Evolutionary conservation across 805 yeast species (phyloP).

Genomic region (Nakazawaea wickerhamii): DNA sequence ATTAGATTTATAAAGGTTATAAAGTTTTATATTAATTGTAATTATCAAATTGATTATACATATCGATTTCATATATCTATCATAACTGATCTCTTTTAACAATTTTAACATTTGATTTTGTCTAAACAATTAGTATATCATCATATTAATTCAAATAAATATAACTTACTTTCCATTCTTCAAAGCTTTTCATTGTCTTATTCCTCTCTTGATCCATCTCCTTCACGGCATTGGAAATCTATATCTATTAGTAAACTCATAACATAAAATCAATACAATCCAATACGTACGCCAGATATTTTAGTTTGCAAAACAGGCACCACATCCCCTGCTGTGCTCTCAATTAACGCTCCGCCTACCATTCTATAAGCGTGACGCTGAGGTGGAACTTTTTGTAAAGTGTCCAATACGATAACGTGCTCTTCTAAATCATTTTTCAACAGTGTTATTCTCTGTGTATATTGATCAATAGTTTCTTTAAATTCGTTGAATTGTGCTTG

Average conservation of each 20-base stretch:
- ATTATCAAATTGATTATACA: no score
- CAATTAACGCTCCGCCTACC: conserved; percentile 91
- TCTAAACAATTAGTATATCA: conserved; percentile 13
- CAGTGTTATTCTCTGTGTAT: conserved; percentile 41
- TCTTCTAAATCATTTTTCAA: conserved; percentile 42
- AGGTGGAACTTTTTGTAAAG: conserved; percentile 43
- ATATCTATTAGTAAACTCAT: conserved; percentile 9
- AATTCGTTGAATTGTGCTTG: conserved; percentile 48
- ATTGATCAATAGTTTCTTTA: conserved; percentile 41
- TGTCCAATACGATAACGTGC: conserved; percentile 48
- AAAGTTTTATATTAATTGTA: no score
- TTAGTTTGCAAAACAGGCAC: conserved; percentile 56
- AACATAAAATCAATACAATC: background rate
- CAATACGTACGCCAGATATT: conserved; percentile 35
- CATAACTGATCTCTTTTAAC: conserved; percentile 25
- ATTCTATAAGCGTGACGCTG: conserved; percentile 83
- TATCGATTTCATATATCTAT: no score
- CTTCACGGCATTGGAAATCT: conserved; percentile 31
- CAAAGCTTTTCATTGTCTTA: conserved; percentile 36
- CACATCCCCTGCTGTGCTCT: conserved; percentile 76
- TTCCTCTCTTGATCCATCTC: conserved; percentile 34
- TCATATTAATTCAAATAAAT: background rate
- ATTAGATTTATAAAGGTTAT: background rate
- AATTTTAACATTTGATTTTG: conserved; percentile 42
- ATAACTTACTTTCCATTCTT: conserved; percentile 40